These are phyloP conservation scores for Curvularia lunata DNA, from an alignment of 2,329 filamentous ascomycete genomes.

Conservation along the genomic window DNA sequence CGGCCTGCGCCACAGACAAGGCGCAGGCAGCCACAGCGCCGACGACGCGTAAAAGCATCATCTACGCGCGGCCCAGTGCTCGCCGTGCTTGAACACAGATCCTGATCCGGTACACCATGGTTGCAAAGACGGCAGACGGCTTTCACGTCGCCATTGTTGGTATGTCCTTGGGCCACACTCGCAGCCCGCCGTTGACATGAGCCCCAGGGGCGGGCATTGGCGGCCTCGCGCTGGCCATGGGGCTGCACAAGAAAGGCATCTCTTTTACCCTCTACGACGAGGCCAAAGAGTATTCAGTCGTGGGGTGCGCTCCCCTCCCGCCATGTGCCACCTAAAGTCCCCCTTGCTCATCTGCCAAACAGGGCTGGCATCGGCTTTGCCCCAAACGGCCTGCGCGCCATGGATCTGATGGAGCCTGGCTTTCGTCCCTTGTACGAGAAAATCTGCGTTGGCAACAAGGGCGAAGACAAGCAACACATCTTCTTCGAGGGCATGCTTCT, in stretches of 20 bases:
- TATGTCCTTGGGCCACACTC: not conserved
- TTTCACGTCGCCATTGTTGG: conserved; percentile 23
- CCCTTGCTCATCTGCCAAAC: no score
- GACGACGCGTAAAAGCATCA: no score
- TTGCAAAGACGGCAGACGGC: not conserved
- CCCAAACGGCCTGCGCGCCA: conserved; percentile 52
- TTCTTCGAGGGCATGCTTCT: conserved; percentile 53
- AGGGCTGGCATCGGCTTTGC: conserved; percentile 45
- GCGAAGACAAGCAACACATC: conserved; percentile 47
- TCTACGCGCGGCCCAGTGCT: no score
- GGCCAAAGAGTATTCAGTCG: conserved; percentile 29
- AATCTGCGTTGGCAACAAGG: conserved; percentile 51
- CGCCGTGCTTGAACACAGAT: no score
- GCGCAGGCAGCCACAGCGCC: no score
- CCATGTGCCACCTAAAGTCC: no score
- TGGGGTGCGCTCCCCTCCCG: conserved; percentile 25
- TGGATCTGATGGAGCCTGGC: conserved; percentile 51
- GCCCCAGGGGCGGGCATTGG: conserved; percentile 35
- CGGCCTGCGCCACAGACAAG: no score
- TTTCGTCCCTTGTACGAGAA: conserved; percentile 50
- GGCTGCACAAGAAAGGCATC: conserved; percentile 28
- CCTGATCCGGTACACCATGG: not conserved
- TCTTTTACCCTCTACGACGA: conserved; percentile 39
- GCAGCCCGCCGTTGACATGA: not conserved
- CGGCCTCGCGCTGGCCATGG: conserved; percentile 37